phyloP scores from a whole-genome alignment of 208 protist species.

The Endotrypanum monterogeii region DNA sequence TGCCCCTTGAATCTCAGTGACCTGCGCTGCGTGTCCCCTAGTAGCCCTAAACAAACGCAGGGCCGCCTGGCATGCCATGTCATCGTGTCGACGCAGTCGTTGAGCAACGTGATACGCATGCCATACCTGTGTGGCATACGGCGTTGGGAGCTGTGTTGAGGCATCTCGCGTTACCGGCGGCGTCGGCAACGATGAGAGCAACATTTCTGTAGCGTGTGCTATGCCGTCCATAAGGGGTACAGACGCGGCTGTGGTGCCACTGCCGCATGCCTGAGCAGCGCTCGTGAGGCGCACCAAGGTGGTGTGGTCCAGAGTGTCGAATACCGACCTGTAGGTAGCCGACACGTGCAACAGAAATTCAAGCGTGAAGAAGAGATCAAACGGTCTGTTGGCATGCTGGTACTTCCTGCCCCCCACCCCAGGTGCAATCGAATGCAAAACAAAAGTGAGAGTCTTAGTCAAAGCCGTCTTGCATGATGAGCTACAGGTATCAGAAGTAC shows the following conservation, averaged over 20 bases:
- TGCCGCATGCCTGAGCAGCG: neutral
- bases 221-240: neutral
- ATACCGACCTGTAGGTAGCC: neutral
- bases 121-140: neutral
- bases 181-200: neutral
- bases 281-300: conserved; percentile 1
- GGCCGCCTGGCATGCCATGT: conserved; percentile 1
- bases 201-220: neutral
- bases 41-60: neutral
- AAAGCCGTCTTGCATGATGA: neutral
- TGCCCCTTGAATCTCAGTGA: neutral
- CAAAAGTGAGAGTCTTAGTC: neutral
- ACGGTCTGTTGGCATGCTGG: neutral
- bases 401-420: neutral
- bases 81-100: neutral
- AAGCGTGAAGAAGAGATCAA: neutral
- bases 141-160: neutral
- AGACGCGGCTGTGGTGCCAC: neutral
- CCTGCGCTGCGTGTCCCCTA: neutral
- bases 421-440: neutral
- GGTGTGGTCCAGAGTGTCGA: neutral
- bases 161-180: neutral
- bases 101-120: conserved; percentile 8
- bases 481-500: neutral
- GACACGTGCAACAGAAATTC: neutral